Evolutionary conservation across 805 yeast species (phyloP).

Genomic region (Peterozyma toletana): DNA sequence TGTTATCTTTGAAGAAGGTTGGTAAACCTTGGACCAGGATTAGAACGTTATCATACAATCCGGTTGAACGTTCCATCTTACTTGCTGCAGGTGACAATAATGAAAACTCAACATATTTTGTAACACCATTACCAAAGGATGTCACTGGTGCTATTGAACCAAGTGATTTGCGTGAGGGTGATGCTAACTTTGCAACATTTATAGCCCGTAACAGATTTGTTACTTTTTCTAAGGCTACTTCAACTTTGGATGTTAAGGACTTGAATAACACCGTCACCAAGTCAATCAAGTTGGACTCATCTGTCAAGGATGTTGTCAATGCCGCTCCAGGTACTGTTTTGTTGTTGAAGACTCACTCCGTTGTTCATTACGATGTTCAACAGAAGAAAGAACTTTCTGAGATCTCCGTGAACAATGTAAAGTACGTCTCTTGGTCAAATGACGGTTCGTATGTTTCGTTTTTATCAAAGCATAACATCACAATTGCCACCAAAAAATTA

Average conservation of each 20-base stretch:
- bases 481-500: conserved; percentile 75
- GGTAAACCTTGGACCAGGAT: conserved; percentile 85
- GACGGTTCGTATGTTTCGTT: conserved; percentile 87
- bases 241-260: conserved; percentile 76
- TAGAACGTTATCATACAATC: conserved; percentile 82
- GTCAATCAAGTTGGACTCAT: conserved; percentile 57
- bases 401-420: conserved; percentile 66
- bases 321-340: conserved; percentile 84
- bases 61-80: conserved; percentile 81
- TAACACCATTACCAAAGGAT: conserved; percentile 75
- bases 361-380: conserved; percentile 84
- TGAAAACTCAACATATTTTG: conserved; percentile 61
- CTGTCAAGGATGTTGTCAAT: conserved; percentile 63
- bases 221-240: conserved; percentile 57
- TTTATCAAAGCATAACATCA: conserved; percentile 85
- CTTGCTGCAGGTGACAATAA: conserved; percentile 67
- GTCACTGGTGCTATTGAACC: conserved; percentile 94
- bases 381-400: conserved; percentile 76
- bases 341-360: conserved; percentile 63
- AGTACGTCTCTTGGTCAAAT: conserved; percentile 82
- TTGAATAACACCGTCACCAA: conserved; percentile 78
- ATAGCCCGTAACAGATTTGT: conserved; percentile 94
- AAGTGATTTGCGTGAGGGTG: conserved; percentile 68
- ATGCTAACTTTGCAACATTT: conserved; percentile 80
- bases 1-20: conserved; percentile 75